These are phyloP conservation scores for Noccaea bulbosa DNA, from an alignment of 345 rosid species.

Conservation along the genomic window DNA sequence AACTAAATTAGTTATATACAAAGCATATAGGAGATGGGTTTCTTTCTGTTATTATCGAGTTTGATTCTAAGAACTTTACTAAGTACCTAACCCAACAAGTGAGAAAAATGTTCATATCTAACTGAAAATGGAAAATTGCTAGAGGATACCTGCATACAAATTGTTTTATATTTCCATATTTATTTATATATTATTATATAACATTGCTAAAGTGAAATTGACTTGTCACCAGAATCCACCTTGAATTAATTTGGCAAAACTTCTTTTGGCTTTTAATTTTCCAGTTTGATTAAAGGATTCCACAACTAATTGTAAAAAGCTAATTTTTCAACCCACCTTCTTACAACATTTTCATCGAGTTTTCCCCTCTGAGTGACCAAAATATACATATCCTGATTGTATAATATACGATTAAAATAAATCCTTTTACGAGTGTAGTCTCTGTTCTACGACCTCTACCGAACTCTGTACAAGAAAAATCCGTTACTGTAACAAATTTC, in stretches of 20 bases:
- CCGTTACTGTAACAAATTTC: no score
- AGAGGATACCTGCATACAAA: slow-evolving; percentile 16
- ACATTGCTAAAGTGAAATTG: slow-evolving; percentile 36
- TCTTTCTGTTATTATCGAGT: slow-evolving; percentile 30
- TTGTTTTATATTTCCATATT: not conserved
- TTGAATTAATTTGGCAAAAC: slow-evolving; percentile 34
- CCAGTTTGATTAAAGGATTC: slow-evolving; percentile 26
- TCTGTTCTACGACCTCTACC: no score
- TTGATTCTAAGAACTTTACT: slow-evolving; percentile 16
- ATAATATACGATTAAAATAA: not conserved
- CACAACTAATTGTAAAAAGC: slow-evolving; percentile 17
- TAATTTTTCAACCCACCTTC: slow-evolving; percentile 22
- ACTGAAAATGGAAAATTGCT: slow-evolving; percentile 16
- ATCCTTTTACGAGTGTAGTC: no score
- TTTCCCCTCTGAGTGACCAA: slow-evolving; percentile 1
- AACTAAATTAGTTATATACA: not conserved
- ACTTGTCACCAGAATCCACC: slow-evolving; percentile 45
- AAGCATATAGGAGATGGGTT: slow-evolving; percentile 22
- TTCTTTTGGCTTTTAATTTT: slow-evolving; percentile 33
- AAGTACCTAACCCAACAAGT: slow-evolving; percentile 35
- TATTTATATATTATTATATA: not conserved
- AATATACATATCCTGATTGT: not conserved
- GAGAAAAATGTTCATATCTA: slow-evolving; percentile 12
- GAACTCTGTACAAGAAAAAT: no score
- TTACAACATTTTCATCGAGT: slow-evolving; percentile 8